Conservation (phyloP, 2,329 filamentous ascomycete species). For the Blumeriella jaapii region DNA sequence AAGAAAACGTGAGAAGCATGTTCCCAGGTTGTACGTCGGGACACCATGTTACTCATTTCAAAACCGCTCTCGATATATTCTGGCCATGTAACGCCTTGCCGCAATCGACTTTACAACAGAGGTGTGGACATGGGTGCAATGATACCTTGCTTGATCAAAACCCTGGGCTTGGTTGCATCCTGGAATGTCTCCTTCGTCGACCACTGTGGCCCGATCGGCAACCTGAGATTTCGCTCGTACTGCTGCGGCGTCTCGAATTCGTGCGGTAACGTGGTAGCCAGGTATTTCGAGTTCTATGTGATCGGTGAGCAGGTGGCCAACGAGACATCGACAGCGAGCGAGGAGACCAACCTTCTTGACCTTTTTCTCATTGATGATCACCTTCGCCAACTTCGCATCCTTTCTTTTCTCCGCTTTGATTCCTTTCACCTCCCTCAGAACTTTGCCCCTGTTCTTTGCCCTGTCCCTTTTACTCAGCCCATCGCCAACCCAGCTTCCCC, state of each 20-base stretch:
- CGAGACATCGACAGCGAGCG: neutral
- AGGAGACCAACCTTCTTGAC: conserved; percentile 60
- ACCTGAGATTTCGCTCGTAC: conserved; percentile 77
- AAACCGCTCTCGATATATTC: no score
- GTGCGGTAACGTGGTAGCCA: conserved; percentile 74
- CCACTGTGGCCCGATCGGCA: conserved; percentile 92
- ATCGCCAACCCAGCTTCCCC: conserved; percentile 84
- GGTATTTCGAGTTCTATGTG: conserved; percentile 66
- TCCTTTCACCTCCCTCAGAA: conserved; percentile 57
- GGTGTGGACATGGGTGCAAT: conserved; percentile 83
- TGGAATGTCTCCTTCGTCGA: conserved; percentile 93
- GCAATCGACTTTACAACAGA: conserved; percentile 16
- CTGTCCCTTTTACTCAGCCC: conserved; percentile 63
- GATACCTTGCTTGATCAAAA: conserved; percentile 83
- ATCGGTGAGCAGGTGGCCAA: conserved; percentile 6
- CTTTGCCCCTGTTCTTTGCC: conserved; percentile 48
- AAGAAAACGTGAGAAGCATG: no score
- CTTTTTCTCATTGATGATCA: conserved; percentile 87
- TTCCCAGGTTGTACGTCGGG: no score
- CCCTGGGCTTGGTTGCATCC: conserved; percentile 73
- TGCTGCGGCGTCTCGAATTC: conserved; percentile 80
- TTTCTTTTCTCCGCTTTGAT: conserved; percentile 66
- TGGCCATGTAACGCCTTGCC: neutral
- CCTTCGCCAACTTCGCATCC: conserved; percentile 69
- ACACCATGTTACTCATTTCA: no score